Conservation (phyloP, 2,329 filamentous ascomycete species). For the Claviceps sp. region DNA sequence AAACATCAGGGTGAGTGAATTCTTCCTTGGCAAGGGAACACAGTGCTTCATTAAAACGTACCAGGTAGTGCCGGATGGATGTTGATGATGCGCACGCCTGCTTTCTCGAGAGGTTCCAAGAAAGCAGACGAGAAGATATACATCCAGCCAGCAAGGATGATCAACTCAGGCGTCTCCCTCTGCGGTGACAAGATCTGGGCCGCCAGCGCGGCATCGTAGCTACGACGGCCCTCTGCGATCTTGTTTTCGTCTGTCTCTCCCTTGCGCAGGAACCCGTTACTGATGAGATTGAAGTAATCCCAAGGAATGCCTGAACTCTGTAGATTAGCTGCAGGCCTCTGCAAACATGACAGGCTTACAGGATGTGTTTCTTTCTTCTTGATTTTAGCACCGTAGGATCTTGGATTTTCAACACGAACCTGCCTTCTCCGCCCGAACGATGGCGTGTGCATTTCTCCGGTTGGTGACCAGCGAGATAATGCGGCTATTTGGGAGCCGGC, state of each 20-base stretch:
- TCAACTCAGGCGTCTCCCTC: slow-evolving; percentile 51
- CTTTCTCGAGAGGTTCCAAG: slow-evolving; percentile 50
- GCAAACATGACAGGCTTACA: too few relatives aligned
- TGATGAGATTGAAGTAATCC: slow-evolving; percentile 69
- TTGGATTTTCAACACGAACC: slow-evolving; percentile 8
- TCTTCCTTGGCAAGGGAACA: too few relatives aligned
- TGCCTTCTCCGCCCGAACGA: slow-evolving; percentile 29
- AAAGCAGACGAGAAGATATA: slow-evolving; percentile 62
- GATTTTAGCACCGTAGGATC: background rate
- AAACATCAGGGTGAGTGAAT: too few relatives aligned
- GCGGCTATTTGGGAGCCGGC: slow-evolving; percentile 24
- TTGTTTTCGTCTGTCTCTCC: slow-evolving; percentile 45
- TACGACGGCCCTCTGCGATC: slow-evolving; percentile 44
- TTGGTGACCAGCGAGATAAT: slow-evolving; percentile 37
- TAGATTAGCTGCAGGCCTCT: background rate
- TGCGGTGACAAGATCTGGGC: slow-evolving; percentile 40
- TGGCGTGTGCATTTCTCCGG: slow-evolving; percentile 32
- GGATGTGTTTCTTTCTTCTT: background rate
- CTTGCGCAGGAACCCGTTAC: slow-evolving; percentile 48
- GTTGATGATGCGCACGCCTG: slow-evolving; percentile 61
- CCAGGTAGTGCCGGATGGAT: slow-evolving; percentile 54
- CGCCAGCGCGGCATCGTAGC: slow-evolving; percentile 66
- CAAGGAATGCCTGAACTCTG: slow-evolving; percentile 44
- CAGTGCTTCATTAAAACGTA: background rate
- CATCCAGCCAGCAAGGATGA: slow-evolving; percentile 82